Percentiles rank a stretch among this genome's conserved stretches.
phyloP scores from a whole-genome alignment of 306 rosid genomes.

The Fagus crenata region DNA sequence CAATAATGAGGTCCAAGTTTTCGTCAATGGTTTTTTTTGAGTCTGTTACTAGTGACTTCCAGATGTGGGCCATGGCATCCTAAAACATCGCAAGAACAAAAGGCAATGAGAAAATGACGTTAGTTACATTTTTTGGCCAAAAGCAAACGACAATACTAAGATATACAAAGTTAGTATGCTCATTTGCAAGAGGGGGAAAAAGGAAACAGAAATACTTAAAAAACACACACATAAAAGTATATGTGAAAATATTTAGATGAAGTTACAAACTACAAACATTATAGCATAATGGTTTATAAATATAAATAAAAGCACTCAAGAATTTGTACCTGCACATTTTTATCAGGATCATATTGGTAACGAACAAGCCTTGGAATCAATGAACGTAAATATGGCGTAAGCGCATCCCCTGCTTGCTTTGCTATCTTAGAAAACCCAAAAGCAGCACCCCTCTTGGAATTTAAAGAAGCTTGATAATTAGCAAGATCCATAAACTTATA shows the following conservation, averaged over 20 bases:
- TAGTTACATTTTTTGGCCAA: neutral
- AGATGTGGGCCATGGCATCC: conserved; percentile 98
- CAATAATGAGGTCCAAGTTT: conserved; percentile 71
- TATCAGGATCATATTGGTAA: conserved; percentile 97
- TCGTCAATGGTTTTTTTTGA: conserved; percentile 93
- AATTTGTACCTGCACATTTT: conserved; percentile 84
- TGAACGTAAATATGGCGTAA: conserved; percentile 69
- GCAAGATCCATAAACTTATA: conserved; percentile 99
- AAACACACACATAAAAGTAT: neutral
- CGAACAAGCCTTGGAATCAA: conserved; percentile 95
- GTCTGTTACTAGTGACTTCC: conserved; percentile 95
- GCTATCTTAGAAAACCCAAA: conserved; percentile 98
- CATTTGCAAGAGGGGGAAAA: neutral
- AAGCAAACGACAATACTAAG: conserved; percentile 23
- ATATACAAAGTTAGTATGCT: conserved; percentile 1
- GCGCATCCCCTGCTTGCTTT: conserved; percentile 92
- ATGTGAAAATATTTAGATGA: neutral
- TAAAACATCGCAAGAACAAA: conserved; percentile 37
- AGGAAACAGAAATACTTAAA: neutral
- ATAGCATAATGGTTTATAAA: neutral
- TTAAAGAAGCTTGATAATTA: conserved; percentile 83
- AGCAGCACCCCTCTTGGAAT: conserved; percentile 96
- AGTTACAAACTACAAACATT: neutral
- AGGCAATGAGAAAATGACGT: conserved; percentile 20
- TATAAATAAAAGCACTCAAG: neutral